phyloP scores from a whole-genome alignment of 306 rosid genomes.

The Rosa persica region DNA sequence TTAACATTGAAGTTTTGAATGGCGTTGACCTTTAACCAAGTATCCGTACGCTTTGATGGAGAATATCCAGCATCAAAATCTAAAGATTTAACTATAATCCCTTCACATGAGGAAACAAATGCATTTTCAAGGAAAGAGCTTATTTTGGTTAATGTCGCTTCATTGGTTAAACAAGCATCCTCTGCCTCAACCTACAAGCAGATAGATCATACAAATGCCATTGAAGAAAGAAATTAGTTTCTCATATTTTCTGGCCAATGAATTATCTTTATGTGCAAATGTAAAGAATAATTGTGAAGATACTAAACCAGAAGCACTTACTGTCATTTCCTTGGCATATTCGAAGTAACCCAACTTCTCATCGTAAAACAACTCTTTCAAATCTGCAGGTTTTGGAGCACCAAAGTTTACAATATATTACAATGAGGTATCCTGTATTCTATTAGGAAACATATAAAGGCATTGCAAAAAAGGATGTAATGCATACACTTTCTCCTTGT shows the following conservation, averaged over 20 bases:
- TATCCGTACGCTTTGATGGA: slow-evolving; percentile 84
- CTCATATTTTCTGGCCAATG: neutral
- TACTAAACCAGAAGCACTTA: slow-evolving; percentile 37
- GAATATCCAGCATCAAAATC: slow-evolving; percentile 86
- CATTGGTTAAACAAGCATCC: slow-evolving; percentile 60
- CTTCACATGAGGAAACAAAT: slow-evolving; percentile 77
- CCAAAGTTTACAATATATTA: neutral
- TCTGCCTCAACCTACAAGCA: slow-evolving; percentile 71
- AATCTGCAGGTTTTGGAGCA: slow-evolving; percentile 40
- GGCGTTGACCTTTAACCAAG: slow-evolving; percentile 77
- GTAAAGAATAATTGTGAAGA: neutral
- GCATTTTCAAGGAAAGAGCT: slow-evolving; percentile 71
- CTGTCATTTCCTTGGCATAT: slow-evolving; percentile 80
- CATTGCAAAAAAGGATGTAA: slow-evolving; percentile 23
- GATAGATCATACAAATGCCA: slow-evolving; percentile 16
- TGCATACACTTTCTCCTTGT: slow-evolving; percentile 69
- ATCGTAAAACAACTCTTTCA: slow-evolving; percentile 63
- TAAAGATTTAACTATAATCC: slow-evolving; percentile 81
- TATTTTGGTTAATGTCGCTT: slow-evolving; percentile 53
- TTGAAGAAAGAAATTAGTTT: neutral
- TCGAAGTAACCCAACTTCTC: slow-evolving; percentile 75
- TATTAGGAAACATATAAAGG: neutral
- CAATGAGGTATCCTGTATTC: neutral
- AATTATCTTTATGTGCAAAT: neutral
- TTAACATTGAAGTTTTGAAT: slow-evolving; percentile 9